Evolutionary conservation across 2,329 filamentous ascomycete genomes (phyloP).

Genomic region (Cyclaneusma minus): DNA sequence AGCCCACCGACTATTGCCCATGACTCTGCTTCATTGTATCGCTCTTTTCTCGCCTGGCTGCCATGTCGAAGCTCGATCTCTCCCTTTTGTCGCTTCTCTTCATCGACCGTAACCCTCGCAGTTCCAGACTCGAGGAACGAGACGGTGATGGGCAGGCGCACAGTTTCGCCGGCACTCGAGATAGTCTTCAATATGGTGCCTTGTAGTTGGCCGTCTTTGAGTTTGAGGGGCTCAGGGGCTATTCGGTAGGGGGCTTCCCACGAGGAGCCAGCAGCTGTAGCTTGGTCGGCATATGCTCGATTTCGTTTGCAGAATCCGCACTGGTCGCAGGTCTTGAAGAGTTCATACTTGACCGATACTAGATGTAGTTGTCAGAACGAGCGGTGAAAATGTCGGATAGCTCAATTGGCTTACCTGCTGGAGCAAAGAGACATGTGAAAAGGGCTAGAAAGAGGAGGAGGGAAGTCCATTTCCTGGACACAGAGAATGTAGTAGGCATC

Average conservation of each 20-base stretch:
- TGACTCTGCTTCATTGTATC: constrained; percentile 82
- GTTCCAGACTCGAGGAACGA: constrained; percentile 84
- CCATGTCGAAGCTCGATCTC: constrained; percentile 77
- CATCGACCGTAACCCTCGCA: constrained; percentile 77
- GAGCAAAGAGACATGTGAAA: constrained; percentile 43
- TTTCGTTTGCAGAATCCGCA: constrained; percentile 97
- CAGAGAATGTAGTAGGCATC: constrained; percentile 17
- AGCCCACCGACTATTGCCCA: constrained; percentile 79
- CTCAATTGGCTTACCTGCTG: constrained; percentile 38
- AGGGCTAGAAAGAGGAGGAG: constrained; percentile 42
- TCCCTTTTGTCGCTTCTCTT: constrained; percentile 77
- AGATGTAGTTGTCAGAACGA: constrained; percentile 6
- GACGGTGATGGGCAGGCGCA: constrained; percentile 68
- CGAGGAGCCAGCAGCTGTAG: constrained; percentile 41
- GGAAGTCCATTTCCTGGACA: constrained; percentile 48
- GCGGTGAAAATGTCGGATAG: neutral
- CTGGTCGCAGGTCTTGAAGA: constrained; percentile 93
- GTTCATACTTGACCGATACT: constrained; percentile 86
- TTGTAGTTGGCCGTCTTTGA: constrained; percentile 67
- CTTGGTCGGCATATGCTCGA: constrained; percentile 72
- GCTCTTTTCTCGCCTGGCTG: constrained; percentile 74
- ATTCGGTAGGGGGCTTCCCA: constrained; percentile 77
- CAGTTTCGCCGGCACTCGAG: constrained; percentile 45
- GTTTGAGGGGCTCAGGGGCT: constrained; percentile 51
- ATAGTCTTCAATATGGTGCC: constrained; percentile 73